phyloP scores from a whole-genome alignment of 2,329 filamentous ascomycete species.

The Hymenoscyphus scutula region DNA sequence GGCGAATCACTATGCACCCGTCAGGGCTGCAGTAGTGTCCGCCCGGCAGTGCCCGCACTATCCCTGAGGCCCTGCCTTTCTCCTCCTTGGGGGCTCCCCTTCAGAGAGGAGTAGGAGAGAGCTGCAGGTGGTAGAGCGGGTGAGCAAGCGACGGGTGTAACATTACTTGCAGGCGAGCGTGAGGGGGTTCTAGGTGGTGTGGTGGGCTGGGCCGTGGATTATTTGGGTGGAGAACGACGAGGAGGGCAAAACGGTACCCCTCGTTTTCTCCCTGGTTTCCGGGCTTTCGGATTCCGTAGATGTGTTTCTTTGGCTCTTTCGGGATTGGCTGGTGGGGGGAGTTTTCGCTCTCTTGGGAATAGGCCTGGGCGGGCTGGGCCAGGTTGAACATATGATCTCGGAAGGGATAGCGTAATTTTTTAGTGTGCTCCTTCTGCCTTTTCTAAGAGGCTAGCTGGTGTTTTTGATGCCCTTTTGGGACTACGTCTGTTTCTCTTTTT shows the following conservation, averaged over 20 bases:
- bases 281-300: not conserved
- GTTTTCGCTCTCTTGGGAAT: not conserved
- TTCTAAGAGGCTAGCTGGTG: not conserved
- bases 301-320: not conserved
- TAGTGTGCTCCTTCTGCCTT: not conserved
- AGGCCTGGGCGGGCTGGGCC: not conserved
- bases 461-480: conserved; percentile 1
- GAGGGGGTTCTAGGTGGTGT: not conserved
- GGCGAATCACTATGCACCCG: conserved; percentile 2
- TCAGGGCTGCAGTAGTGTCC: conserved; percentile 16
- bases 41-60: not conserved
- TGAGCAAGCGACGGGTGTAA: conserved; percentile 4
- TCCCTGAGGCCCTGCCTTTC: not conserved
- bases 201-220: not conserved
- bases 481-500: not conserved
- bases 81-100: not conserved
- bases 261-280: not conserved
- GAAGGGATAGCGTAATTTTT: not conserved
- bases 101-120: not conserved
- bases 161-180: conserved; percentile 4
- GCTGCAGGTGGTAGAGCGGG: not conserved
- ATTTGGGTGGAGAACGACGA: not conserved
- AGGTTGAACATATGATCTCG: not conserved
- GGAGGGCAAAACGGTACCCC: not conserved
- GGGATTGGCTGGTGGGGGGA: not conserved